Percentiles rank a stretch among this genome's conserved stretches.
Conservation (phyloP, 345 rosid species). For the Conringia planisiliqua region DNA sequence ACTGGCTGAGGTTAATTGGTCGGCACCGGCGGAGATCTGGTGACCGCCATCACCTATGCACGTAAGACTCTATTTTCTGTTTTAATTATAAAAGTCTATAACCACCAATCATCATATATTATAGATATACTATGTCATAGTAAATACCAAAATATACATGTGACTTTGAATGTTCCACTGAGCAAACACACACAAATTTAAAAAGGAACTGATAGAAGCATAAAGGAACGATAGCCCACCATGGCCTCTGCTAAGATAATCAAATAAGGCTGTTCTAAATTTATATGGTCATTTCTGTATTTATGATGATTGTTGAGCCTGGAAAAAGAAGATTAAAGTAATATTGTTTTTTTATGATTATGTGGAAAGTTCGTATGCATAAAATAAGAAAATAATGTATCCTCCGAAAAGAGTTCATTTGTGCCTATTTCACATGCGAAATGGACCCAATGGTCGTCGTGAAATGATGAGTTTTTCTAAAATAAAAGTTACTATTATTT, state of each 20-base stretch:
- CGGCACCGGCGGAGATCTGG: slow-evolving; percentile 21
- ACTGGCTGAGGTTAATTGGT: slow-evolving; percentile 5
- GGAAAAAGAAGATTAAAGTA: background rate
- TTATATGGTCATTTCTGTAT: background rate
- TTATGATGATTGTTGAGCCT: background rate
- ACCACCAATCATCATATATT: background rate
- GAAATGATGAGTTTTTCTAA: slow-evolving; percentile 14
- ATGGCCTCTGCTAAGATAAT: background rate
- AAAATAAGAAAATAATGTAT: background rate
- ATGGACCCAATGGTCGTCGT: slow-evolving; percentile 23
- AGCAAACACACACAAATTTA: background rate
- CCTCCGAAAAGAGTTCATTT: background rate
- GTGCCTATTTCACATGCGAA: slow-evolving; percentile 21
- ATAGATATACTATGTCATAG: background rate
- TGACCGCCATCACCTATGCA: slow-evolving; percentile 6
- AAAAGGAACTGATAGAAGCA: background rate
- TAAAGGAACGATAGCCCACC: background rate
- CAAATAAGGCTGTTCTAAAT: background rate
- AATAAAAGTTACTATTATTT: background rate
- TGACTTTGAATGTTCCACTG: background rate
- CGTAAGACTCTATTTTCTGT: background rate
- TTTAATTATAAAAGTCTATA: background rate
- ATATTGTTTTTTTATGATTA: background rate
- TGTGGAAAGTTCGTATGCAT: background rate
- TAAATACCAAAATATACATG: background rate